phyloP scores from a whole-genome alignment of 2,329 filamentous ascomycete genomes.

The Aspergillus pseudoterreus region DNA sequence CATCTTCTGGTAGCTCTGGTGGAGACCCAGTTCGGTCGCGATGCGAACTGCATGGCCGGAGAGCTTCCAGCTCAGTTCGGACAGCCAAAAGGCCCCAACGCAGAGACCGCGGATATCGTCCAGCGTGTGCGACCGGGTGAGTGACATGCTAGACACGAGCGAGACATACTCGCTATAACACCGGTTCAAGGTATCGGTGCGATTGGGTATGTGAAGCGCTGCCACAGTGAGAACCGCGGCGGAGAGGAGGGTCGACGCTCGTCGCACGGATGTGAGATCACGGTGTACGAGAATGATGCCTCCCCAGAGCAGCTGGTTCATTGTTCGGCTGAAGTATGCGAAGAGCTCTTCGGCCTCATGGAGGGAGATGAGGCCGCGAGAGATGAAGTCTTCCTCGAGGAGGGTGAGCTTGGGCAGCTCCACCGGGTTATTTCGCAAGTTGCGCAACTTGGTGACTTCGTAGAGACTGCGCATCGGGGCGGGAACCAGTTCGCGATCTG shows the following conservation, averaged over 20 bases:
- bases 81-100: conserved; percentile 61
- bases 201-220: conserved; percentile 55
- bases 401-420: conserved; percentile 36
- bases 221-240: conserved; percentile 56
- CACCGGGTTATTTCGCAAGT: conserved; percentile 36
- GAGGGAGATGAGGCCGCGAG: conserved; percentile 44
- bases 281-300: conserved; percentile 50
- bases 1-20: conserved; percentile 52
- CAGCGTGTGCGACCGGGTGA: conserved; percentile 55
- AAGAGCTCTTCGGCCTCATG: conserved; percentile 52
- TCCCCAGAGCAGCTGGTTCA: conserved; percentile 53
- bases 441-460: conserved; percentile 51
- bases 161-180: conserved; percentile 58
- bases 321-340: conserved; percentile 47
- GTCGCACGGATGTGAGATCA: conserved; percentile 51
- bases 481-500: conserved; percentile 42
- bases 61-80: conserved; percentile 60
- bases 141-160: conserved; percentile 55
- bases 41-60: conserved; percentile 58
- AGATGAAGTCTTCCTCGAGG: conserved; percentile 49
- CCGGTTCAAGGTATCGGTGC: conserved; percentile 49
- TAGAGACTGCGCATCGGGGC: conserved; percentile 54
- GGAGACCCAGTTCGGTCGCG: conserved; percentile 55
- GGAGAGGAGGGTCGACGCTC: conserved; percentile 53
- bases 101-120: conserved; percentile 59